Base-by-base conservation (phyloP, 352 stramenopile species). In the Poterioochromonas sp. region DNA sequence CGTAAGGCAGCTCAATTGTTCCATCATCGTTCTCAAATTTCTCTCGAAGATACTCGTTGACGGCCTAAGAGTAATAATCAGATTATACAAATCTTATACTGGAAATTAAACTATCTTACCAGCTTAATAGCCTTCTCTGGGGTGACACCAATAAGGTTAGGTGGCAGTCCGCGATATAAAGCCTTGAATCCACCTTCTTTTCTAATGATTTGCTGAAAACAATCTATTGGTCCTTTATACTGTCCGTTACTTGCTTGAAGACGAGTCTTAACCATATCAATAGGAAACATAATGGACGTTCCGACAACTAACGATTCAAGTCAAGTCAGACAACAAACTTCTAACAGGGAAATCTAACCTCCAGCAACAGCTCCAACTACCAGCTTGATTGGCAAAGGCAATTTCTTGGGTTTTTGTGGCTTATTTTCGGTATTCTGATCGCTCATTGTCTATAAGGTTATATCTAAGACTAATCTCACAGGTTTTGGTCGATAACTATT, bases 121-220 rank as follows among this genome's bases (percentile, higher is more conserved):
- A 94, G 82, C 81, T 94, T 94, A 81, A 94, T 93, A 76, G 90
- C 90, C 83, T 94, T 94, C 80, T 94, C 90, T 0, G 90, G 90
- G 2, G 91, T 82, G 29, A 93, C 89, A 29, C 90, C 90, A 22
- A 62, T 22, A 34, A 62, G 26, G 26, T 62, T 62, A 8, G 51
- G 51, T 32, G 8, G 8, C 8, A 62, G 26, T 62, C 51, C 51
- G 29, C 51, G 51, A 62, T 62, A 62, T 22, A 62, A 29, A 32
- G 51, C 51, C 26, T 22, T 8, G 29, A 62, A 62, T 8, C 51
- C 51, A 62, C 88, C 88, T 76, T 91, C 88, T 2, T 88, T 87
- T 53, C 81, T 85, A 26, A 92, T 43, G 44, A 93, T 91, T 64
- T 88, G 86, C 44, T 83, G 82, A 79, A 91, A 89, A 80, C 84